Percentiles rank a stretch among this genome's conserved stretches.
Conservation (phyloP, 2,329 filamentous ascomycete genomes). For the Microascus cirrosus region DNA sequence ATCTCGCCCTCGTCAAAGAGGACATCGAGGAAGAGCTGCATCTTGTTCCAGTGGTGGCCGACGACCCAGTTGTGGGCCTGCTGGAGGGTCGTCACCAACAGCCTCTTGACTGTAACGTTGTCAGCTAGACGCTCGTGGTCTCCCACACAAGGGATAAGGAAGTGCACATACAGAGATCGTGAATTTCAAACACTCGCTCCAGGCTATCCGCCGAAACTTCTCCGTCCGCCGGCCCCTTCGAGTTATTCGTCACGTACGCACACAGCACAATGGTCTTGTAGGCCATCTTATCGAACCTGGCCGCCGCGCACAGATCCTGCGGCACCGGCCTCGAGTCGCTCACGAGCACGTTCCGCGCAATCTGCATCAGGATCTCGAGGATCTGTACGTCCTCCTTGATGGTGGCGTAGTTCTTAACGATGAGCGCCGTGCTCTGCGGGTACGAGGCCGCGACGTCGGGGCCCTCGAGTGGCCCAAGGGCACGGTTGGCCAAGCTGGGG, state of each 20-base stretch:
- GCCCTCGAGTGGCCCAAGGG: slow-evolving; percentile 39
- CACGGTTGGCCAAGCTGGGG: slow-evolving; percentile 47
- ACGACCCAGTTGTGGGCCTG: slow-evolving; percentile 61
- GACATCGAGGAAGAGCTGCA: slow-evolving; percentile 57
- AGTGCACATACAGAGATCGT: slow-evolving; percentile 41
- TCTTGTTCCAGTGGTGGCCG: slow-evolving; percentile 59
- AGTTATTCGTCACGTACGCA: slow-evolving; percentile 46
- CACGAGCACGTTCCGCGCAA: slow-evolving; percentile 52
- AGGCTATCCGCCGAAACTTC: slow-evolving; percentile 19
- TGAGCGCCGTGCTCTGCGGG: slow-evolving; percentile 50
- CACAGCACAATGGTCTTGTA: slow-evolving; percentile 55
- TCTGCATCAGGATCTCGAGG: slow-evolving; percentile 57
- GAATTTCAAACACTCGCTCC: slow-evolving; percentile 33
- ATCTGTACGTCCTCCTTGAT: slow-evolving; percentile 52
- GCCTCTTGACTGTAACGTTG: slow-evolving; percentile 44
- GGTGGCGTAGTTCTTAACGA: slow-evolving; percentile 49
- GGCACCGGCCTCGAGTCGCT: slow-evolving; percentile 49
- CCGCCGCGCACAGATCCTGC: slow-evolving; percentile 53
- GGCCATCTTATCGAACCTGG: slow-evolving; percentile 55
- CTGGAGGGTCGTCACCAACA: slow-evolving; percentile 54
- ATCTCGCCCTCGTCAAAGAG: slow-evolving; percentile 47
- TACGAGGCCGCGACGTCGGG: slow-evolving; percentile 42
- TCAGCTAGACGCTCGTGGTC: neutral
- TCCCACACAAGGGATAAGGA: neutral
- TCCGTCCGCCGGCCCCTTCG: slow-evolving; percentile 56